Base-by-base conservation (phyloP, 768 basidiomycete genomes). In the Tylopilus subfusipes region DNA sequence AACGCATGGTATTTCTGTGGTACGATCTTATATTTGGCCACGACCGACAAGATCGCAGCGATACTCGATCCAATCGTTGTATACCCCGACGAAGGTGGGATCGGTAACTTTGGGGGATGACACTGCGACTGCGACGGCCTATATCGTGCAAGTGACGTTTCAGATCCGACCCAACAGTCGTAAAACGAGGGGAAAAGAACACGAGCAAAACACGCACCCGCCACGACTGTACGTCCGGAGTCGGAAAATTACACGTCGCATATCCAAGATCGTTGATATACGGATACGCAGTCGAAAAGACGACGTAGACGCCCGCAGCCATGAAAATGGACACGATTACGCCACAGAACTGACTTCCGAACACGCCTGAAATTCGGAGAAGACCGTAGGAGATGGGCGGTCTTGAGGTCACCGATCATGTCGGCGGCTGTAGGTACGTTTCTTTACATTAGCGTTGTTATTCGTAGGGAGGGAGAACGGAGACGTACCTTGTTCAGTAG, bases 371-470 rank as follows among this genome's bases (percentile, higher is more conserved):
- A n/a, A n/a, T 70, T 76, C 36, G 84, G 84, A 60, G 83, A 85
- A 13, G 83, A 79, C 48, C 84, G 74, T 24, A 85, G 76, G 54
- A 86, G 80, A 65, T 84, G 84, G 56, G 82, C 82, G n/a, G 85
- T 82, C 71, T 86, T 85, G 60, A 86, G 66, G 65, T 86, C 85
- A 52, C 83, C 78, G 43, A 79, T 81, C 85, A 86, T 85, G 64
- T 86, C 85, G 29, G 77, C 63, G 22, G 82, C 76, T 69, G 36
- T 44, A 21, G 27, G 33, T 21, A 5, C 18, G 9, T 21, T n/a
- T 39, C 22, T 40, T 40, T 22, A 40, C 1, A 22, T 40, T 13
- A 19, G 21, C 22, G 12, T 40, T 21, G 21, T 21, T 22, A 13
- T 22, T 13, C 1, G 4, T 21, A 8, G 21, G 21, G n/a, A 40